Percentiles rank a stretch among this genome's conserved stretches.
Conservation (phyloP, 129 eudicot genomes). For the Flaveria robusta region DNA sequence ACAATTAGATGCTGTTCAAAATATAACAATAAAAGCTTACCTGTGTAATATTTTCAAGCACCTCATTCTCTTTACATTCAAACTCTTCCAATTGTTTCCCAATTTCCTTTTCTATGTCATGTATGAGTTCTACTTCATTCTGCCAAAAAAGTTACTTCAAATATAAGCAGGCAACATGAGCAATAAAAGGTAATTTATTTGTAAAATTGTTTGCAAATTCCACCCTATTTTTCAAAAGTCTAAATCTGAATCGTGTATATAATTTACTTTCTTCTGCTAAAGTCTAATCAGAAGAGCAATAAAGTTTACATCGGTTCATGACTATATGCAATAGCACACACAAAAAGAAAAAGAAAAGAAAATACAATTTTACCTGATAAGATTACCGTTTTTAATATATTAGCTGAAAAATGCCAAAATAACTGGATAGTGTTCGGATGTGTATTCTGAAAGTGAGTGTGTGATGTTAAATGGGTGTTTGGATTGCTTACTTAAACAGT, state of each 20-base stretch:
- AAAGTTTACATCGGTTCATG: too few species aligned
- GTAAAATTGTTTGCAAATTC: background rate
- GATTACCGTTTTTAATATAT: background rate
- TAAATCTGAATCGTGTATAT: too few species aligned
- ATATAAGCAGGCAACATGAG: conserved; percentile 1
- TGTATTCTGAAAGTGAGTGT: background rate
- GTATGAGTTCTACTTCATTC: conserved; percentile 75
- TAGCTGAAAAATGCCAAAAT: background rate
- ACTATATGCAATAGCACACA: too few species aligned
- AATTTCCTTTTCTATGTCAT: conserved; percentile 64
- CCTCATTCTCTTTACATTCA: conserved; percentile 77
- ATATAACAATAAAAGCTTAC: conserved; percentile 33
- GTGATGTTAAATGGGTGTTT: background rate
- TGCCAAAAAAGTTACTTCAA: conserved; percentile 39
- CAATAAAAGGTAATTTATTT: background rate
- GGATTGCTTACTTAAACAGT: background rate
- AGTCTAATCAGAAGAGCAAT: too few species aligned
- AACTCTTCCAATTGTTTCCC: conserved; percentile 68
- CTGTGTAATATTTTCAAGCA: conserved; percentile 69
- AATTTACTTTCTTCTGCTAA: too few species aligned
- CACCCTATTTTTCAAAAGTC: background rate
- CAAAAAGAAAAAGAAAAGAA: background rate
- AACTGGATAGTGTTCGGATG: too few species aligned
- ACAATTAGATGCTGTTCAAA: too few species aligned
- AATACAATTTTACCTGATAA: too few species aligned